Base-by-base conservation (phyloP, 352 stramenopile species). In the Phytophthora kernoviae region DNA sequence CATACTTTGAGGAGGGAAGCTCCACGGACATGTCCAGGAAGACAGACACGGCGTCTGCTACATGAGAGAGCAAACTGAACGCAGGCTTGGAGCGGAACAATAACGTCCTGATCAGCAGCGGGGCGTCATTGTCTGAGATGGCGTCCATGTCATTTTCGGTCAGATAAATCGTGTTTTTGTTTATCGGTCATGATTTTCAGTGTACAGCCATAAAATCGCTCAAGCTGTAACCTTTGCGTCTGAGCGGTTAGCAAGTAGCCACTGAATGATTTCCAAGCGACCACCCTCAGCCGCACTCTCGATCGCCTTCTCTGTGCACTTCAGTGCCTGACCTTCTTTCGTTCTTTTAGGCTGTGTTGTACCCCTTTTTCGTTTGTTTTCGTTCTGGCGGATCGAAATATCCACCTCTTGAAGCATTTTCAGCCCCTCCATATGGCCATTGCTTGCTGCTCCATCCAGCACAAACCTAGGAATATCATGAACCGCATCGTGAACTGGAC, bases 381-480 rank as follows among this genome's bases (percentile, higher is more conserved):
- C 15, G 37, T 61, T 40, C 43, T n/a, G n/a, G n/a, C n/a, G n/a
- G n/a, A n/a, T n/a, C n/a, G n/a, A n/a, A n/a, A n/a, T n/a, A n/a
- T n/a, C n/a, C n/a, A n/a, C n/a, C n/a, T n/a, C n/a, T n/a, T n/a
- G n/a, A n/a, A 61, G 53, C 41, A 54, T 65, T 9, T 47, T 22
- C 14, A 70, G 55, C 8, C 58, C 47, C 18, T 61, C 49, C 18
- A 70, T 14, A 30, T 60, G 56, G n/a, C 62, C 54, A 11, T 70
- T 61, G 20, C 50, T 37, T 2, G 62, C 62, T 15, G 52, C 52
- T 8, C 9, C 5, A 21, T 51, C 36, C 56, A 54, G 57, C 5
- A 42, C 52, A 33, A 22, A 15, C n/a, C 15, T 34, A 1, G 40
- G 27, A 39, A 26, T 39, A 3, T 39, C 45, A n/a, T n/a, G n/a